phyloP scores from a whole-genome alignment of 2,329 filamentous ascomycete species.

The Monilinia fructigena region DNA sequence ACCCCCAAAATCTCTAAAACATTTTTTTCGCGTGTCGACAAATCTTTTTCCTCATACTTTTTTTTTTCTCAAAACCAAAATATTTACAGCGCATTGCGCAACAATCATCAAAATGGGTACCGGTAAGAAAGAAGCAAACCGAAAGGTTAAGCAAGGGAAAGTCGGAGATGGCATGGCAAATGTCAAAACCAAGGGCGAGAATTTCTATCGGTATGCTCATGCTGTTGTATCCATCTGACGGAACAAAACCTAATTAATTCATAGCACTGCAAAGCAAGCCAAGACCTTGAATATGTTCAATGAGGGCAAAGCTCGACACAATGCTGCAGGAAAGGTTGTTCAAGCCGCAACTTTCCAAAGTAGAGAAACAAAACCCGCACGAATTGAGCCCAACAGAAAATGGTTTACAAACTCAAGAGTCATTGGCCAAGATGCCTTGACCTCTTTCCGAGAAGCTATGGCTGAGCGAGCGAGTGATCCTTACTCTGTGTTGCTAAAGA shows the following conservation, averaged over 20 bases:
- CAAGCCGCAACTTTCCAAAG: constrained; percentile 84
- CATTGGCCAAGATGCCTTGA: constrained; percentile 85
- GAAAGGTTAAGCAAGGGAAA: constrained; percentile 83
- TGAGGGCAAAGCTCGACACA: constrained; percentile 78
- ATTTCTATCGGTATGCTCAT: constrained; percentile 78
- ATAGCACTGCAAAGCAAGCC: constrained; percentile 74
- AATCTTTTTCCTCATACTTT: constrained; percentile 29
- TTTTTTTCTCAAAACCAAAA: constrained; percentile 19
- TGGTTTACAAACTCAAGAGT: constrained; percentile 95
- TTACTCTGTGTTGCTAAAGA: constrained; percentile 91
- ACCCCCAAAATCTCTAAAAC: constrained; percentile 28
- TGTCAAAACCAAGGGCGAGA: constrained; percentile 92
- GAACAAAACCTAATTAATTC: constrained; percentile 21
- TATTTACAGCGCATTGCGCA: constrained; percentile 29
- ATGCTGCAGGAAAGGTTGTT: constrained; percentile 79
- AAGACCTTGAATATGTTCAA: constrained; percentile 89
- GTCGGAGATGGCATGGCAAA: constrained; percentile 84
- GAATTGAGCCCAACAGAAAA: constrained; percentile 93
- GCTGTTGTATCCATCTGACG: background rate
- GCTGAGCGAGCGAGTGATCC: constrained; percentile 87
- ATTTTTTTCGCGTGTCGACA: constrained; percentile 24
- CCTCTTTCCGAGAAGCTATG: constrained; percentile 86
- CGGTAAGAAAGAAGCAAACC: constrained; percentile 84
- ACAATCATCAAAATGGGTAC: constrained; percentile 66
- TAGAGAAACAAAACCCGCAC: constrained; percentile 74